Percentiles rank a stretch among this genome's conserved stretches.
These are phyloP conservation scores for Lactarius hengduanensis DNA, from an alignment of 768 basidiomycete genomes.

Conservation along the genomic window DNA sequence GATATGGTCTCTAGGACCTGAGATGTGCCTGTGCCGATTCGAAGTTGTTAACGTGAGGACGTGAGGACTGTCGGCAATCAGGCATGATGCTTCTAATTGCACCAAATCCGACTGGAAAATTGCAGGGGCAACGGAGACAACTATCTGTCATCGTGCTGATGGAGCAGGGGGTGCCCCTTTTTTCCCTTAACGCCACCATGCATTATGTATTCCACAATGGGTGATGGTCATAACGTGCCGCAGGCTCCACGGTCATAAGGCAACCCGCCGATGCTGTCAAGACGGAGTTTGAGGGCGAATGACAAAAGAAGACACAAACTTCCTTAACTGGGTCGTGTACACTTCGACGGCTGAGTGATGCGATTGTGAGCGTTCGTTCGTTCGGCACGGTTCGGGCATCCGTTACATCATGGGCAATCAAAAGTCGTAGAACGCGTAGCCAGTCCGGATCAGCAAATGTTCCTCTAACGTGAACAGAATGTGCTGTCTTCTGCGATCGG, in stretches of 20 bases:
- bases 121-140: conserved; percentile 6
- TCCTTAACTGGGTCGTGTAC: not conserved
- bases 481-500: not conserved
- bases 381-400: not conserved
- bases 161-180: not conserved
- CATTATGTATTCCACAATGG: not conserved
- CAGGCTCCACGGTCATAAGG: not conserved
- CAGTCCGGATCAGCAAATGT: no score
- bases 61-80: not conserved
- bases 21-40: not conserved
- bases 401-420: not conserved
- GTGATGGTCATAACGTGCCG: not conserved
- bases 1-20: not conserved
- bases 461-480: not conserved
- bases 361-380: not conserved
- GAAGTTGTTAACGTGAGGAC: not conserved
- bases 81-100: not conserved
- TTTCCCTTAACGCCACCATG: not conserved
- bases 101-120: not conserved
- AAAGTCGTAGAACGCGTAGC: not conserved
- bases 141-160: not conserved
- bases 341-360: not conserved
- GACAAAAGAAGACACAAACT: not conserved
- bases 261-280: conserved; percentile 28
- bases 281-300: not conserved